Conservation (phyloP, 495 filamentous ascomycete genomes). For the Penicillium manginii region DNA sequence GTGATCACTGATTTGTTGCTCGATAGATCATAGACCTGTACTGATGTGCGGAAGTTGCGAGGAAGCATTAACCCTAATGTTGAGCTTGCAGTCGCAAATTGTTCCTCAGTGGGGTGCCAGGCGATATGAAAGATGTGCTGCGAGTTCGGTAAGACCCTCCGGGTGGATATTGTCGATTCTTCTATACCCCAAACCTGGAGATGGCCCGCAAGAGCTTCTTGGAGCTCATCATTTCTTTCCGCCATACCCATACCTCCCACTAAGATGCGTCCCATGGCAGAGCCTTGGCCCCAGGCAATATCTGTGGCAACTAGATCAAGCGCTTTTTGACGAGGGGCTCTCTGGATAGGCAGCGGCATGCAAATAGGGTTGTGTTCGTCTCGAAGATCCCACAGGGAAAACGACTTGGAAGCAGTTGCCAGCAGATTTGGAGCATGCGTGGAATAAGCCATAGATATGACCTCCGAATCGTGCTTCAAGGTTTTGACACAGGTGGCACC, state of each 20-base stretch:
- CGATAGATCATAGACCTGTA: constrained; percentile 53
- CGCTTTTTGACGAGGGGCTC: constrained; percentile 38
- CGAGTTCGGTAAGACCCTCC: constrained; percentile 53
- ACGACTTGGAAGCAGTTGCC: constrained; percentile 52
- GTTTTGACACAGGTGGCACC: constrained; percentile 47
- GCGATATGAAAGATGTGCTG: constrained; percentile 80
- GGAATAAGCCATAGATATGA: constrained; percentile 72
- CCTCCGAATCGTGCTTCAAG: constrained; percentile 65
- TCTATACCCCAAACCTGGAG: constrained; percentile 71
- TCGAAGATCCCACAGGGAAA: constrained; percentile 28
- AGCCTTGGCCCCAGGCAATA: constrained; percentile 69
- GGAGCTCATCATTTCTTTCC: constrained; percentile 48
- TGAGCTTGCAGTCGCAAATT: constrained; percentile 62
- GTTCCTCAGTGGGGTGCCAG: constrained; percentile 68
- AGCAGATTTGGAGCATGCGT: constrained; percentile 41
- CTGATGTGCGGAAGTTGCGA: constrained; percentile 43
- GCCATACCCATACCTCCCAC: constrained; percentile 68
- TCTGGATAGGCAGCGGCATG: constrained; percentile 10
- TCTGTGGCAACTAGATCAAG: constrained; percentile 65
- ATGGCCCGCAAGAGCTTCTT: constrained; percentile 60
- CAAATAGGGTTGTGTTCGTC: too few species aligned
- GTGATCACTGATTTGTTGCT: constrained; percentile 1
- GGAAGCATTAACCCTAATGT: constrained; percentile 26
- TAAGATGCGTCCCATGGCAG: constrained; percentile 58
- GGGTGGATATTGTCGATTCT: constrained; percentile 46